Evolutionary conservation across 345 rosid species (phyloP).

Genomic region (Limnanthes douglasii): DNA sequence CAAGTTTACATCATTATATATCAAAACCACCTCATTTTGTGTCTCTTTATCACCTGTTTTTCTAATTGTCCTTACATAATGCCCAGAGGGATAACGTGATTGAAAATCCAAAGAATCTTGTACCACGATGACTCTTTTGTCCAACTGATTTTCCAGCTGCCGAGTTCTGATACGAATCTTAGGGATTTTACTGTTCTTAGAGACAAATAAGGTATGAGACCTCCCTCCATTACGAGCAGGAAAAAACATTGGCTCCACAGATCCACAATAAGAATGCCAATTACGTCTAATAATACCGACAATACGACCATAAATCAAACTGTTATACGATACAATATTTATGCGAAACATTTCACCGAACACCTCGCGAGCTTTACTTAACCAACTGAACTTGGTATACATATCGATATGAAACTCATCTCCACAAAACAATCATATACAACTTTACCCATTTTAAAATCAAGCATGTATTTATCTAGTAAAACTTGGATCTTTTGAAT

Average conservation of each 20-base stretch:
- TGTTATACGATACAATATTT: no score
- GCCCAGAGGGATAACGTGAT: slow-evolving; percentile 96
- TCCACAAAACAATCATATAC: no score
- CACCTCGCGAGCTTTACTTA: no score
- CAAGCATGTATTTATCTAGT: no score
- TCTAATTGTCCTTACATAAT: slow-evolving; percentile 91
- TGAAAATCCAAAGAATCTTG: slow-evolving; percentile 98
- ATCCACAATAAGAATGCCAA: slow-evolving; percentile 93
- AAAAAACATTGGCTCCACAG: slow-evolving; percentile 89
- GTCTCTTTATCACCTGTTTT: slow-evolving; percentile 93
- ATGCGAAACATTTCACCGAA: no score
- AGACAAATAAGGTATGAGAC: slow-evolving; percentile 66
- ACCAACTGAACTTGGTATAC: no score
- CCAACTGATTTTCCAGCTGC: slow-evolving; percentile 80
- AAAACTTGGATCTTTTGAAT: no score
- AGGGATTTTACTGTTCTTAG: slow-evolving; percentile 82
- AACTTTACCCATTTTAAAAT: no score
- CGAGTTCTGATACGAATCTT: slow-evolving; percentile 90
- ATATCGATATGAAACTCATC: no score
- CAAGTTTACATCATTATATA: slow-evolving; percentile 89
- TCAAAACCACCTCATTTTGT: slow-evolving; percentile 94
- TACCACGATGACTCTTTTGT: slow-evolving; percentile 81
- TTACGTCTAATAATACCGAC: no score
- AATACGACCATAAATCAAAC: no score
- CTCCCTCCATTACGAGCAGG: slow-evolving; percentile 86